These are phyloP conservation scores for Beauveria asiatica DNA, from an alignment of 2,329 filamentous ascomycete genomes.

Conservation along the genomic window DNA sequence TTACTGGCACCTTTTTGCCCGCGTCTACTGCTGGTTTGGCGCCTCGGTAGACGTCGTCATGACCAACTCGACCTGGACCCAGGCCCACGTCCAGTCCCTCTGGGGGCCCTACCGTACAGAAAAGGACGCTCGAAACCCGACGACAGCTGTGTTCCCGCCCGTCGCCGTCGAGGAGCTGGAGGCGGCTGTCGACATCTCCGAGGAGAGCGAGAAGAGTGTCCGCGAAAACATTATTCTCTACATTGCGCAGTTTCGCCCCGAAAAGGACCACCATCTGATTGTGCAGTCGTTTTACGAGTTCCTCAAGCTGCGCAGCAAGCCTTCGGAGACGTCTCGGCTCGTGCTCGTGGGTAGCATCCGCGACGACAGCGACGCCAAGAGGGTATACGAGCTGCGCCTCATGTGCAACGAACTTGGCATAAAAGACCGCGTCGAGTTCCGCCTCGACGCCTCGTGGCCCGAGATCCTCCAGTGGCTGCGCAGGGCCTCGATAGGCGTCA, in stretches of 20 bases:
- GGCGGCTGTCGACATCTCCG: conserved; percentile 61
- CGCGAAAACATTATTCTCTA: conserved; percentile 73
- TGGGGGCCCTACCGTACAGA: conserved; percentile 57
- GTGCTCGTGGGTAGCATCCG: conserved; percentile 90
- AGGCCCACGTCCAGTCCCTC: conserved; percentile 68
- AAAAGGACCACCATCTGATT: conserved; percentile 91
- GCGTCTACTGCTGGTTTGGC: conserved; percentile 74
- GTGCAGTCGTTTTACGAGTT: conserved; percentile 77
- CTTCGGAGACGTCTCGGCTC: conserved; percentile 52
- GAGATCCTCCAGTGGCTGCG: conserved; percentile 74
- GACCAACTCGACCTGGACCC: conserved; percentile 96
- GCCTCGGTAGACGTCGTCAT: conserved; percentile 85
- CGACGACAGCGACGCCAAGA: conserved; percentile 68
- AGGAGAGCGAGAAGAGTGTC: conserved; percentile 52
- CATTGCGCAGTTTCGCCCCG: conserved; percentile 93
- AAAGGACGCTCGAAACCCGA: conserved; percentile 41
- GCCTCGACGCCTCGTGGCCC: conserved; percentile 83
- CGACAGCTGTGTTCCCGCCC: conserved; percentile 80
- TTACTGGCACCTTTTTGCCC: conserved; percentile 85
- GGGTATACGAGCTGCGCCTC: conserved; percentile 81
- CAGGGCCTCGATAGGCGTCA: conserved; percentile 75
- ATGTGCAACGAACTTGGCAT: conserved; percentile 80
- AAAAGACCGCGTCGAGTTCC: conserved; percentile 76
- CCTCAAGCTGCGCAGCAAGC: conserved; percentile 44
- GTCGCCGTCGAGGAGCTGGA: conserved; percentile 83